These are phyloP conservation scores for Hymenochaete sp. DNA, from an alignment of 1,284 basidiomycete genomes.

Conservation along the genomic window DNA sequence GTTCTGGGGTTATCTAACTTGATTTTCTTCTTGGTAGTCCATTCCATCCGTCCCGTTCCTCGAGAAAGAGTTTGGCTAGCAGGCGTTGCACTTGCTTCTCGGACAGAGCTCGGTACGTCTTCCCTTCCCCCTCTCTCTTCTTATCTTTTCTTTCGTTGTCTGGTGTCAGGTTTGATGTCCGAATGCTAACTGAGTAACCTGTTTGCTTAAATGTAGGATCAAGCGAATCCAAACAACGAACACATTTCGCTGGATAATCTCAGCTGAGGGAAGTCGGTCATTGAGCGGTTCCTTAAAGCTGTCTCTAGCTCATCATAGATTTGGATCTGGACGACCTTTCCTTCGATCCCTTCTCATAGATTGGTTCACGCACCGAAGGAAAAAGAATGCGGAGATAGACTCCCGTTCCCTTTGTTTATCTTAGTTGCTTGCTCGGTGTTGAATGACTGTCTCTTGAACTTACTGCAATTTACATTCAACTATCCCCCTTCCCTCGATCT, in stretches of 20 bases:
- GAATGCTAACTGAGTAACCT: conserved; percentile 7
- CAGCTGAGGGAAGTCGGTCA: conserved; percentile 62
- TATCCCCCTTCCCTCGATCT: conserved; percentile 5
- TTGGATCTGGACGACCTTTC: too few species aligned
- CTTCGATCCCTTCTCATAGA: too few species aligned
- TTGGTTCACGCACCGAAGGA: too few species aligned
- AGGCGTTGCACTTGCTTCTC: conserved; percentile 82
- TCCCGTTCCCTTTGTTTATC: too few species aligned
- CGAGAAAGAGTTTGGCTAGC: conserved; percentile 81
- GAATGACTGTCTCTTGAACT: too few species aligned
- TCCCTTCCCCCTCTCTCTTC: too few species aligned
- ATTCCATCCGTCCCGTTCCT: conserved; percentile 89
- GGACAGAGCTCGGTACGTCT: conserved; percentile 69
- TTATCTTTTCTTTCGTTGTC: too few species aligned
- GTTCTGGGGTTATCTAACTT: conserved; percentile 2
- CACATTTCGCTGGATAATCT: conserved; percentile 73
- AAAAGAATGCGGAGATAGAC: too few species aligned
- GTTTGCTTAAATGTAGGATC: conserved; percentile 41
- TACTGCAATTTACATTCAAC: too few species aligned
- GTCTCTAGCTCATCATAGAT: too few species aligned
- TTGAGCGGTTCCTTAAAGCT: conserved; percentile 60
- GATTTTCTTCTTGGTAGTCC: conserved; percentile 38
- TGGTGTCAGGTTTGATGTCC: background rate
- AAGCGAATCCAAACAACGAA: conserved; percentile 81
- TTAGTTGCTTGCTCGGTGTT: too few species aligned